Base-by-base conservation (phyloP, 257 asterid genomes). In the Ajuga chamaepitys region DNA sequence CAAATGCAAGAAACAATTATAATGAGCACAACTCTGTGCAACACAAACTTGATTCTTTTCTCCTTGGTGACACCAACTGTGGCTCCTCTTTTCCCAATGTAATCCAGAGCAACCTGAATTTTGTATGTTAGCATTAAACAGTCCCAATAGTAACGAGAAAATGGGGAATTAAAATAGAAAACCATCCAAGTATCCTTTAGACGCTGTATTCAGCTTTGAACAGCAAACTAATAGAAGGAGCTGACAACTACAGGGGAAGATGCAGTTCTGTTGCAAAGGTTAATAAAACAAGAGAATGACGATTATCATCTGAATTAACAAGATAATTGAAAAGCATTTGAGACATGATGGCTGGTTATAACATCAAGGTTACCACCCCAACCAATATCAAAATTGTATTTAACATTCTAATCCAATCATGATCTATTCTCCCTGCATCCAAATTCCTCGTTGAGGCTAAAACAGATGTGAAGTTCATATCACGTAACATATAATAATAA, bases 51-150 rank as follows among this genome's bases (percentile, higher is more conserved):
- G 60, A 93, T 93, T 80, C 97, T 93, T 82, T 86, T 93, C 79
- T 93, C 99, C 79, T 63, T 81, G 45, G 99, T 85, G 65, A 93
- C 99, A 71, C 99, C 99, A 70, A 93, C 95, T 51, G 97, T 89
- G 41, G 97, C 84, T 72, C 97, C 99, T 93, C 99, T 82, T 70
- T 93, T 93, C 38, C 99, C 97, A 51, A 93, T 93, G 81, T 93
- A 93, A 30, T 93, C 99, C 70, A 93, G 83, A 70, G 99, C 99
- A 70, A 93, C 99, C 98, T 92, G 81, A 73, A 76, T 67, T 58
- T 53, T 16, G 18, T 5, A 44, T 5, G 26, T 53, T 40, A 22
- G 35, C n/a, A 62, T 41, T 42, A 56, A 42, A 59, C 37, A 24
- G 45, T 37, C 22, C 20, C 7, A 35, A 38, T 11, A 7, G 13